These are phyloP conservation scores for Chlorella sp. DNA, from an alignment of 139 green algal species.

Conservation along the genomic window DNA sequence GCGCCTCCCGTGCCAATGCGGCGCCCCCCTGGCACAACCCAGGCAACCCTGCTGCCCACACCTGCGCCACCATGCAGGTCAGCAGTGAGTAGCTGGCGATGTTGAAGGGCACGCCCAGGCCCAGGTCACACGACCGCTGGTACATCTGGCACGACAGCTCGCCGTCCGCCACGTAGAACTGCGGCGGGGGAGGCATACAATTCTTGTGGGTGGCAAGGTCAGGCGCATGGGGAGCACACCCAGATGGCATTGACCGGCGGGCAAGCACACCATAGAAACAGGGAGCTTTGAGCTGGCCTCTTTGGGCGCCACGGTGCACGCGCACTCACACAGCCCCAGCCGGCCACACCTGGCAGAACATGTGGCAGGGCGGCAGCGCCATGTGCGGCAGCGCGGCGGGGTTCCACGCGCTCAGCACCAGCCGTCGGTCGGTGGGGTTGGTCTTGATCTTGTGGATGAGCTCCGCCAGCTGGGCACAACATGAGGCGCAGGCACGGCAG, in stretches of 20 bases:
- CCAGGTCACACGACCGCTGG: conserved; percentile 97
- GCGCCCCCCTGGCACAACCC: no score
- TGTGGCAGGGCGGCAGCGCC: conserved; percentile 99
- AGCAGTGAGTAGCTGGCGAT: conserved; percentile 98
- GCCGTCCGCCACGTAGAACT: conserved; percentile 98
- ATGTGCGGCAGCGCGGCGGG: conserved; percentile 93
- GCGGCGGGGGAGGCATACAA: no score
- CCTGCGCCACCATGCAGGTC: conserved; percentile 94
- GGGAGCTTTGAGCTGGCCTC: no score
- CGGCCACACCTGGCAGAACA: conserved; percentile 91
- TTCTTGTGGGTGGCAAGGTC: no score
- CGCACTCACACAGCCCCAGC: neutral
- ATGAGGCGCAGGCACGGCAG: neutral
- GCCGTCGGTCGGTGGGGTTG: conserved; percentile 94
- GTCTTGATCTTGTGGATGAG: conserved; percentile 89
- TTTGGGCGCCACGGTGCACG: no score
- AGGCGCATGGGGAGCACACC: no score
- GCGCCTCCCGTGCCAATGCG: no score
- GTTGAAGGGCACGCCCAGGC: conserved; percentile 99
- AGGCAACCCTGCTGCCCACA: conserved; percentile 25
- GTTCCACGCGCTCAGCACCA: conserved; percentile 99
- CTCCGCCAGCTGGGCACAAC: conserved; percentile 87
- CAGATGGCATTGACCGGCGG: no score
- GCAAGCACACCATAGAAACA: no score
- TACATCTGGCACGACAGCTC: conserved; percentile 99